A percentile compares a stretch with the other conserved stretches of the same genome.
Conservation (phyloP, 352 stramenopile species). For the Blastocystis sp. region DNA sequence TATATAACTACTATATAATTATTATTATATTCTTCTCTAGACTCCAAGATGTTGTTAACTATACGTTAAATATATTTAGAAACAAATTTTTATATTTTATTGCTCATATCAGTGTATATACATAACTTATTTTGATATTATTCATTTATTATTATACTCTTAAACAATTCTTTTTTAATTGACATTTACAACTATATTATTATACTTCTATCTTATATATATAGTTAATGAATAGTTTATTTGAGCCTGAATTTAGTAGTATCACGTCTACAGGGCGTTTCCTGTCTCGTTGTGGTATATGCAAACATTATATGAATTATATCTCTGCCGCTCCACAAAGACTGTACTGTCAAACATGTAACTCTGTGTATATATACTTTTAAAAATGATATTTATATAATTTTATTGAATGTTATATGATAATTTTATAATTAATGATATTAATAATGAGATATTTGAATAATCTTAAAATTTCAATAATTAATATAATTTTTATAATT, state of each 20-base stretch:
- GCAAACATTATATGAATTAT: conserved; percentile 50
- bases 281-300: conserved; percentile 49
- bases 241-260: conserved; percentile 48
- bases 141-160: conserved; percentile 45
- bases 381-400: no score
- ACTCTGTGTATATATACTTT: conserved; percentile 44
- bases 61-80: no score
- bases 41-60: no score
- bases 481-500: no score
- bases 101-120: no score
- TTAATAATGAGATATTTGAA: no score
- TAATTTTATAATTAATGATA: no score
- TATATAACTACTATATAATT: no score
- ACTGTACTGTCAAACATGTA: conserved; percentile 47
- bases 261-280: conserved; percentile 46
- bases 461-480: no score
- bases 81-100: no score
- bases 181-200: conserved; percentile 42
- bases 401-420: no score
- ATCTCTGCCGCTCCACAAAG: conserved; percentile 46
- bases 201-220: background rate
- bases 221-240: conserved; percentile 47
- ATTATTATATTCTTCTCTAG: no score
- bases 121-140: conserved; percentile 39
- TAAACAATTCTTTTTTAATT: conserved; percentile 49